These are phyloP conservation scores for Ceratobasidium sp. DNA, from an alignment of 1,284 basidiomycete genomes.

Conservation along the genomic window DNA sequence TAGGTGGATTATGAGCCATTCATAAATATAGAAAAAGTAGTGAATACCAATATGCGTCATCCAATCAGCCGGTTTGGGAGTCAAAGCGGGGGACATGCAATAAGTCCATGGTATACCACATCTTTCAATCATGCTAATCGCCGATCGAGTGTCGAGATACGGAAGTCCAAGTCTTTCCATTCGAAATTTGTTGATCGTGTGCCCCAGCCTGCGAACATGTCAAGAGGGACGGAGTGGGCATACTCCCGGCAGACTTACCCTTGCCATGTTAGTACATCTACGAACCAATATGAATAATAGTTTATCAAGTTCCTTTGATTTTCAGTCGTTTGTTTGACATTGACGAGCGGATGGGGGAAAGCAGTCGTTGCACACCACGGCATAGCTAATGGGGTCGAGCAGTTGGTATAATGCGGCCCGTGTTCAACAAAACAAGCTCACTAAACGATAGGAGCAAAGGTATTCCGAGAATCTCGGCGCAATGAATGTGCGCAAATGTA, in stretches of 20 bases:
- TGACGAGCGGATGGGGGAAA: conserved; percentile 70
- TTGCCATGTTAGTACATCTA: conserved; percentile 67
- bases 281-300: conserved; percentile 62
- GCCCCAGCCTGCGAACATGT: conserved; percentile 56
- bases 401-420: too few relatives aligned
- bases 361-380: conserved; percentile 68
- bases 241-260: conserved; percentile 55
- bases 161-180: conserved; percentile 59
- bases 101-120: conserved; percentile 72
- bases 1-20: conserved; percentile 44
- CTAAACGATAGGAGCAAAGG: conserved; percentile 64
- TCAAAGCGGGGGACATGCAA: conserved; percentile 67
- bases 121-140: conserved; percentile 62
- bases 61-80: conserved; percentile 70
- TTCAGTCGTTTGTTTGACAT: conserved; percentile 60
- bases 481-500: conserved; percentile 67
- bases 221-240: conserved; percentile 48
- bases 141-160: conserved; percentile 57
- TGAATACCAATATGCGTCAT: conserved; percentile 62
- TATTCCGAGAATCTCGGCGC: conserved; percentile 67
- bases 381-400: too few relatives aligned
- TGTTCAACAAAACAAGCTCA: too few relatives aligned
- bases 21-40: too few relatives aligned
- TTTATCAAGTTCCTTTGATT: conserved; percentile 60
- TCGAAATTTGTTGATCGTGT: conserved; percentile 67